Evolutionary conservation across 352 stramenopile genomes (phyloP), one percentile per base, ranked within the genome.

Genomic region (Globisporangium spiculum): DNA sequence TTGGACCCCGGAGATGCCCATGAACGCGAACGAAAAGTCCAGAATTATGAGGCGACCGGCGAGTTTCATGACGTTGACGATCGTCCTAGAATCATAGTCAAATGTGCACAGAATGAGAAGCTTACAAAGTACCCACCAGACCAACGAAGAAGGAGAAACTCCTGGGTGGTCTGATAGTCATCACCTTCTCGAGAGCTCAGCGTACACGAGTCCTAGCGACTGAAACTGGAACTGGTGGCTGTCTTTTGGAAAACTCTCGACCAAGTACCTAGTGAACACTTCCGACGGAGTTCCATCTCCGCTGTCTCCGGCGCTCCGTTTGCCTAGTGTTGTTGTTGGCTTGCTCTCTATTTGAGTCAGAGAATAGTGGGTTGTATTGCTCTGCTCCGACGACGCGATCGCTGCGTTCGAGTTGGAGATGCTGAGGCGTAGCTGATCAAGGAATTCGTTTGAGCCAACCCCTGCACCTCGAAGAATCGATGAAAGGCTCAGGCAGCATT

Each of bases 1-100:
- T 58, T 79, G 73, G 3, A 75, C 68, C 0, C 69, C 67, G 3
- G 69, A 57, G 56, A 79, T 78, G 12, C 76, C 74, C 30, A 77
- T 71, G 52, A 81, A 78, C 18, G 74, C 74, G 53, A 80, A 83
- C n/a, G 78, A 80, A 16, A 86, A 64, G 34, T 85, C 78, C 30
- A 85, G 38, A 18, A 38, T 38, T 18, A 60, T 67, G 3, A 81
- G 52, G 0, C 71, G 57, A 27, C 75, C 73, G 0, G 63, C 66
- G 41, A 76, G 58, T 60, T 75, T 78, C 63, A 81, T 77, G 9
- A 69, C 60, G 22, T 78, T 63, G 27, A 84, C 66, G 54, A 74
- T 12, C 34, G 9, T 16, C 34, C 34, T 41, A 14, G 34, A 12
- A 41, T 14, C 34, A 41, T 41, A 41, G 12, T 41, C 34, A 41